Percentiles rank a stretch among this genome's conserved stretches.
phyloP scores from a whole-genome alignment of 2,329 filamentous ascomycete species.

The Zymoseptoria ardabiliae region DNA sequence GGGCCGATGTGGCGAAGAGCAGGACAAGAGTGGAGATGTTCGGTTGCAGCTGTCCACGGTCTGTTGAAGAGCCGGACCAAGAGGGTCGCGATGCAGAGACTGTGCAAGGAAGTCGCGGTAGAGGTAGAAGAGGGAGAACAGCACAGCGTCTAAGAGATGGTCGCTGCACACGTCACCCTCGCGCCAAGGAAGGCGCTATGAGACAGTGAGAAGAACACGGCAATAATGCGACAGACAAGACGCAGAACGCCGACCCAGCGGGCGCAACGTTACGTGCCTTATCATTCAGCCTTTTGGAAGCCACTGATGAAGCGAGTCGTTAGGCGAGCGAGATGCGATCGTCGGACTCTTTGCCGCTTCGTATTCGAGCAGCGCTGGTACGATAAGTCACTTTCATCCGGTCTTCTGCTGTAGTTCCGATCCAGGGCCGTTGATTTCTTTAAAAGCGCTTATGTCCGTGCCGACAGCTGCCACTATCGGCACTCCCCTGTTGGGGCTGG shows the following conservation, averaged over 20 bases:
- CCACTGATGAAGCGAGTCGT: not conserved
- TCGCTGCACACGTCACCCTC: not conserved
- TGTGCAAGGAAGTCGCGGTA: not conserved
- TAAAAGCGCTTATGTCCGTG: not conserved
- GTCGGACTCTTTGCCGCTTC: not conserved
- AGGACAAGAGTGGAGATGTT: not conserved
- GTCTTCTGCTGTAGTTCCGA: not conserved
- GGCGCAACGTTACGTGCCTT: not conserved
- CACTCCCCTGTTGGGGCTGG: not conserved
- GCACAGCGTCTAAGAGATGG: too few species aligned
- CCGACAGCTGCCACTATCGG: not conserved
- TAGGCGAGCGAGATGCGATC: not conserved
- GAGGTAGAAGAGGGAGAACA: not conserved
- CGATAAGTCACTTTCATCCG: not conserved
- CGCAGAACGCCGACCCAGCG: too few species aligned
- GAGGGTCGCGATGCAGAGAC: not conserved
- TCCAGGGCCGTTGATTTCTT: not conserved
- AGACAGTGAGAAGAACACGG: not conserved
- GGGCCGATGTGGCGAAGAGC: not conserved
- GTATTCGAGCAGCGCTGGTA: not conserved
- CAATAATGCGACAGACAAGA: not conserved
- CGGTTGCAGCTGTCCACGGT: too few species aligned
- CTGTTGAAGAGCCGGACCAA: not conserved
- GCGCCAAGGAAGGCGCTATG: not conserved
- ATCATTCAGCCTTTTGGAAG: too few species aligned